phyloP scores from a whole-genome alignment of 2,329 filamentous ascomycete genomes.

The Ramichloridium luteum region DNA sequence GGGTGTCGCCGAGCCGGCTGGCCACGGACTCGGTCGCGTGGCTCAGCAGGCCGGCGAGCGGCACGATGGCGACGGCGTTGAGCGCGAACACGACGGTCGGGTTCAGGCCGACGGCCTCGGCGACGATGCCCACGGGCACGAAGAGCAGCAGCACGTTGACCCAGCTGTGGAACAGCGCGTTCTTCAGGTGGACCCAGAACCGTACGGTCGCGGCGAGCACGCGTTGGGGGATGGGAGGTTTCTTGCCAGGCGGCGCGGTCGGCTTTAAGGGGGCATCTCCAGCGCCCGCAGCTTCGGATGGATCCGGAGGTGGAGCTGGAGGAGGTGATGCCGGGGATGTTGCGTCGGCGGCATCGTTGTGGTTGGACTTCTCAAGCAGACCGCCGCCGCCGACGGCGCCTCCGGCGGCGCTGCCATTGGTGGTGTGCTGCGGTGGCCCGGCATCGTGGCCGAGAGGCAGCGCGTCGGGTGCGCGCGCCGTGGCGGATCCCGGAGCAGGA shows the following conservation, averaged over 20 bases:
- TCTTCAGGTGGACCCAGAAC: constrained; percentile 43
- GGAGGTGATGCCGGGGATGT: constrained; percentile 17
- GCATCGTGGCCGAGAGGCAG: constrained; percentile 5
- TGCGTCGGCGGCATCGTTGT: constrained; percentile 13
- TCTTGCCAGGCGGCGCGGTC: constrained; percentile 21
- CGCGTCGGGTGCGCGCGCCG: constrained; percentile 4
- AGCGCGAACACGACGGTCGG: constrained; percentile 37
- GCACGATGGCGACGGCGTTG: constrained; percentile 41
- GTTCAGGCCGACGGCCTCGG: constrained; percentile 35
- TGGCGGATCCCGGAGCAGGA: constrained; percentile 15
- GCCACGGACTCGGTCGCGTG: constrained; percentile 40
- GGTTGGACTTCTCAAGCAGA: constrained; percentile 19
- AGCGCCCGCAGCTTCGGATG: constrained; percentile 39
- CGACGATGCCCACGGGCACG: constrained; percentile 63
- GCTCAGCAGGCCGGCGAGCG: constrained; percentile 36
- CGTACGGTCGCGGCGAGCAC: constrained; percentile 38
- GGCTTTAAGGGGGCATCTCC: constrained; percentile 41
- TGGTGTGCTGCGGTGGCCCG: constrained; percentile 15
- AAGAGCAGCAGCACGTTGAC: constrained; percentile 67
- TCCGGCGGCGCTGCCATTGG: constrained; percentile 17
- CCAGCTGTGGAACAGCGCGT: constrained; percentile 60
- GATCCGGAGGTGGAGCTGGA: constrained; percentile 29
- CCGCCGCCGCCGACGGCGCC: constrained; percentile 8
- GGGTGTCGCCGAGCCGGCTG: constrained; percentile 35
- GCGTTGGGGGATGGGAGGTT: constrained; percentile 37